Evolutionary conservation across 441 rosid genomes (phyloP).

Genomic region (Theobroma grandiflorum): DNA sequence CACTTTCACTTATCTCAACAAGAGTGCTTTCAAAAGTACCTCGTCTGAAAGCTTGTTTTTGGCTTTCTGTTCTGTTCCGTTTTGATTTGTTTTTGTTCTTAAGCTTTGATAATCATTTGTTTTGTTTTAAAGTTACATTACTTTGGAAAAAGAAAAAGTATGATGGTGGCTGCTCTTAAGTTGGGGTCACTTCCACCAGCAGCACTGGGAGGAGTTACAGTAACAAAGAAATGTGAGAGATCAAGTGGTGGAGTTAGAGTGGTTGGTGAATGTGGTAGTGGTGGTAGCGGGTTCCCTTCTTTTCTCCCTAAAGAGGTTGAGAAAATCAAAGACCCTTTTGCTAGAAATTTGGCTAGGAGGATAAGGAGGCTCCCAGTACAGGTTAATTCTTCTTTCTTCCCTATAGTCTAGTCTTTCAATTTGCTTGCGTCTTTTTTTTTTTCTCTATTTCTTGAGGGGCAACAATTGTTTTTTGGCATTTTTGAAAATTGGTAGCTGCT

Average conservation of each 20-base stretch:
- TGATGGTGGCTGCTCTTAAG: slow-evolving; percentile 29
- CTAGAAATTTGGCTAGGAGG: slow-evolving; percentile 71
- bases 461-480: too few relatives aligned
- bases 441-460: neutral
- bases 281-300: slow-evolving; percentile 61
- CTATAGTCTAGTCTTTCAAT: neutral
- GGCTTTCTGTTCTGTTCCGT: neutral
- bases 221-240: slow-evolving; percentile 14
- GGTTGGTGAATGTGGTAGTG: slow-evolving; percentile 25
- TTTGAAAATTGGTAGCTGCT: neutral
- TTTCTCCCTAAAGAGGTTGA: slow-evolving; percentile 79
- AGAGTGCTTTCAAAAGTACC: neutral
- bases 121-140: neutral
- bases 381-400: slow-evolving; percentile 42
- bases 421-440: neutral
- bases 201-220: neutral
- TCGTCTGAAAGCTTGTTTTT: neutral
- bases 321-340: slow-evolving; percentile 79
- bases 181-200: slow-evolving; percentile 21
- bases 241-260: slow-evolving; percentile 11
- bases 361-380: slow-evolving; percentile 76
- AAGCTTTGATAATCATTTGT: neutral
- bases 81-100: neutral
- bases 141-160: neutral
- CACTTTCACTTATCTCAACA: too few relatives aligned